These are phyloP conservation scores for Odonthalia washingtoniensis DNA, from an alignment of 31 red algal species.

Conservation along the genomic window DNA sequence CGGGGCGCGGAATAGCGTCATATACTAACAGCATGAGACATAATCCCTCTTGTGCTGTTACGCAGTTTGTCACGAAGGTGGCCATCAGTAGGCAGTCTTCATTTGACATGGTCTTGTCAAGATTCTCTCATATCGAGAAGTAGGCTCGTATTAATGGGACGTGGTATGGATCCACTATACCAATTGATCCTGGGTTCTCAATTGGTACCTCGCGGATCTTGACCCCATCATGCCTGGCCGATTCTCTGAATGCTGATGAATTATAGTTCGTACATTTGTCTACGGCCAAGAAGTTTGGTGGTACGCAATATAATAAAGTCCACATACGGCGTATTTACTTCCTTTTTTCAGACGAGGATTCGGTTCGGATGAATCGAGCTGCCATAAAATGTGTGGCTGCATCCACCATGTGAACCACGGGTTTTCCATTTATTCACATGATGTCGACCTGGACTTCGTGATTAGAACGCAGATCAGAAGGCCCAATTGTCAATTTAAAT, in stretches of 20 bases:
- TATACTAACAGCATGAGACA: conserved; percentile 41
- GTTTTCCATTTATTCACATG: background rate
- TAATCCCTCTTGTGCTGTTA: conserved; percentile 35
- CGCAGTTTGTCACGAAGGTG: conserved; percentile 12
- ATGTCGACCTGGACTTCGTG: background rate
- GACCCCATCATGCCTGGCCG: background rate
- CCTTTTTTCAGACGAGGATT: background rate
- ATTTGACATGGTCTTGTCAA: background rate
- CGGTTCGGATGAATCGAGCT: background rate
- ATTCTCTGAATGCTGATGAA: background rate
- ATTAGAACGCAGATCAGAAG: conserved; percentile 6
- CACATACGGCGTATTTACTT: background rate
- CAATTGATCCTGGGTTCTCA: background rate
- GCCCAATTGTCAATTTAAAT: background rate
- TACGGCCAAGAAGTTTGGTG: background rate
- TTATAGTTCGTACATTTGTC: background rate
- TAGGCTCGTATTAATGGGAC: background rate
- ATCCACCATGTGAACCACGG: conserved; percentile 14
- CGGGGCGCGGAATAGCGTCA: conserved; percentile 31
- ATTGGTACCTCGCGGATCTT: background rate
- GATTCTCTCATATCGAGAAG: background rate
- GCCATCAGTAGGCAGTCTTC: conserved; percentile 32
- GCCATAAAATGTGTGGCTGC: conserved; percentile 25
- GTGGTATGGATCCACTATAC: conserved; percentile 1
- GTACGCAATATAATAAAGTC: background rate